Base-by-base conservation (phyloP, 768 basidiomycete genomes). In the Leucocoprinus sp. region DNA sequence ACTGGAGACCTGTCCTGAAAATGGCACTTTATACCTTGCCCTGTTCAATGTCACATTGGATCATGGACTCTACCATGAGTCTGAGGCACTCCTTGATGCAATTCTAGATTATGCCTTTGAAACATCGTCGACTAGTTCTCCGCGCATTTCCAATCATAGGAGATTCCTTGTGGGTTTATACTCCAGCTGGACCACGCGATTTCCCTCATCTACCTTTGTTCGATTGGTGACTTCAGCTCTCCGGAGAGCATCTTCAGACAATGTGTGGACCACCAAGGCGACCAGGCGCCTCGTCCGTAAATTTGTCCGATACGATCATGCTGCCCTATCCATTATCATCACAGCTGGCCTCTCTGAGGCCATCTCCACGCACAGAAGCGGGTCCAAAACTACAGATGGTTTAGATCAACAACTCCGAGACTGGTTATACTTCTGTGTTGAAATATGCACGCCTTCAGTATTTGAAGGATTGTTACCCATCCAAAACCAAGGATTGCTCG, bases 41-140 rank as follows among this genome's bases (percentile, higher is more conserved):
- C 65, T 82, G 1, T 65, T 82, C 1, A 71, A 78, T n/a, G 57
- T 74, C n/a, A 66, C 70, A 28, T 56, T 78, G 8, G 54, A 64
- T n/a, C 64, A 69, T 48, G 55, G 62, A 22, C 63, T 82, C 4
- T 43, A 58, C 4, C 52, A 61, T 9, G 72, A 80, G 54, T 69
- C 76, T 18, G 57, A 60, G 8, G 57, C 49, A 14, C 58, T 80
- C 28, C 65, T 82, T 27, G 59, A 59, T 39, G 49, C 55, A 8
- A 53, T 77, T 34, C 62, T 82, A 27, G 55, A 54, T 3, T 55
- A 66, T 29, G 64, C 75, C 19, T 54, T 74, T 22, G 43, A 39
- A 11, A 46, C 52, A 2, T 60, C 65, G 2, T 62, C 60, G 9
- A 33, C 26, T 8, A 8, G n/a, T 17, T 23, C 24, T 2, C 34